Evolutionary conservation across 345 rosid species (phyloP).

Genomic region (Boechera stricta): DNA sequence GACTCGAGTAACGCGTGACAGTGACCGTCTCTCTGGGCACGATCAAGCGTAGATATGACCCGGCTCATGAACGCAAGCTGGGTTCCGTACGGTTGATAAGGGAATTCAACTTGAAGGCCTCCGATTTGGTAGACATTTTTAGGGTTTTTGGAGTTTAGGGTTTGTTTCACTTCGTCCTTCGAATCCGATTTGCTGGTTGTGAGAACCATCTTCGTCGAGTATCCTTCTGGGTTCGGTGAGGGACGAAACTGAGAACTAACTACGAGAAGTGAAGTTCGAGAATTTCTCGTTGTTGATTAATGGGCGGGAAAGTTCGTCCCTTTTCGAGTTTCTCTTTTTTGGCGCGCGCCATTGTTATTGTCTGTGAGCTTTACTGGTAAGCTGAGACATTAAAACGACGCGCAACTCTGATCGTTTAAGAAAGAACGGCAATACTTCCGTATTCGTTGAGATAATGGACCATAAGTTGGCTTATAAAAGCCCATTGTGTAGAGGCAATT

Average conservation of each 20-base stretch:
- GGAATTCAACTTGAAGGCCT: slow-evolving; percentile 84
- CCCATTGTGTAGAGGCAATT: not conserved
- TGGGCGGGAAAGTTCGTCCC: slow-evolving; percentile 40
- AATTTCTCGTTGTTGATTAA: not conserved
- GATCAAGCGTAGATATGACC: slow-evolving; percentile 89
- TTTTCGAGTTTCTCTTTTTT: slow-evolving; percentile 12
- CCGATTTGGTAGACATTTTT: slow-evolving; percentile 63
- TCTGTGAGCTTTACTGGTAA: not conserved
- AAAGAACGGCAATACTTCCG: slow-evolving; percentile 29
- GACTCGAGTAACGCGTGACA: slow-evolving; percentile 94
- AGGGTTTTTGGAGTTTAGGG: slow-evolving; percentile 49
- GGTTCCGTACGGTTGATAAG: slow-evolving; percentile 91
- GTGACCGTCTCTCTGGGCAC: slow-evolving; percentile 83
- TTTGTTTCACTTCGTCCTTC: slow-evolving; percentile 44
- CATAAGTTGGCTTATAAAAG: not conserved
- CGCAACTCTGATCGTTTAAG: not conserved
- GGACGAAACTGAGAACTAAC: not conserved
- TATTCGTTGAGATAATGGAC: not conserved
- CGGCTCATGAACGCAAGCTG: slow-evolving; percentile 97
- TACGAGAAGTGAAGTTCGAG: slow-evolving; percentile 7
- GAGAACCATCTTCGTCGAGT: slow-evolving; percentile 48
- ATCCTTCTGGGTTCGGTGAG: slow-evolving; percentile 1
- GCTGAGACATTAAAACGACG: slow-evolving; percentile 18
- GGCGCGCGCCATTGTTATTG: slow-evolving; percentile 34
- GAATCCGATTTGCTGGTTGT: slow-evolving; percentile 31